Evolutionary conservation across 257 asterid species (phyloP).

Genomic region (Ajuga chamaepitys): DNA sequence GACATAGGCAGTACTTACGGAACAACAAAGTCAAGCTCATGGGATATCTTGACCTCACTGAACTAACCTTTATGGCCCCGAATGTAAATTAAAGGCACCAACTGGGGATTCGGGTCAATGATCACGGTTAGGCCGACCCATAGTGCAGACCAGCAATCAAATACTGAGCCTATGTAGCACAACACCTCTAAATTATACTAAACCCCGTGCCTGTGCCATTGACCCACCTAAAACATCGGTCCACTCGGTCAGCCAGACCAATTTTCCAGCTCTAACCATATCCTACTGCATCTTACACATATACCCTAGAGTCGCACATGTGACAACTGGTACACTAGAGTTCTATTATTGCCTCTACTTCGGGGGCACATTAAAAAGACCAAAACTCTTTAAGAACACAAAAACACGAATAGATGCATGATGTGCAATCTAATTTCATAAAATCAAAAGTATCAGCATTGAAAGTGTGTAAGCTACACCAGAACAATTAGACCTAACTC

Average conservation of each 20-base stretch:
- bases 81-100: neutral
- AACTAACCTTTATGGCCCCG: neutral
- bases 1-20: neutral
- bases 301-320: neutral
- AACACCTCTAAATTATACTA: no score
- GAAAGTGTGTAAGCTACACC: slow-evolving; percentile 6
- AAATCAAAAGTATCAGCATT: neutral
- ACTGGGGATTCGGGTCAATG: no score
- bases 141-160: no score
- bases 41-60: neutral
- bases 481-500: slow-evolving; percentile 2
- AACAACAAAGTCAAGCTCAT: neutral
- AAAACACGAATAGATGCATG: neutral
- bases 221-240: no score
- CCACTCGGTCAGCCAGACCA: no score
- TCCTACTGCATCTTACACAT: neutral
- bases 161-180: no score
- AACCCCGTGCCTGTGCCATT: no score
- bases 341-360: neutral
- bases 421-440: slow-evolving; percentile 6
- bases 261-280: neutral
- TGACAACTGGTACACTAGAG: neutral
- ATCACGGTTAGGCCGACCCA: no score
- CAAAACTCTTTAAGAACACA: neutral
- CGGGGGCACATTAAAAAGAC: neutral